These are phyloP conservation scores for Leccinum broughii DNA, from an alignment of 768 basidiomycete genomes.

Conservation along the genomic window DNA sequence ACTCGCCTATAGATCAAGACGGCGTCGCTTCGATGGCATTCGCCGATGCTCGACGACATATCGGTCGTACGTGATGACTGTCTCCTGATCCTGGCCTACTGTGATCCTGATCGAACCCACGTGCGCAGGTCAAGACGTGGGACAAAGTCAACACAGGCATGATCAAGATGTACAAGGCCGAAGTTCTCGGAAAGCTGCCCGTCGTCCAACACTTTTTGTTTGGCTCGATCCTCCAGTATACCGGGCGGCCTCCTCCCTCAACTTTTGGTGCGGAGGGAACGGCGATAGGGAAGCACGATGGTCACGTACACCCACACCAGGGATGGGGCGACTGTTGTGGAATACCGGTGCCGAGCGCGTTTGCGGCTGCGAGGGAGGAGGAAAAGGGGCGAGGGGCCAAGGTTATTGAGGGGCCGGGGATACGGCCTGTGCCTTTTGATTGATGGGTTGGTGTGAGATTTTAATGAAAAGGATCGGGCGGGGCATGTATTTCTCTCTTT, in stretches of 20 bases:
- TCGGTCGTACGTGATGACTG: slow-evolving; percentile 56
- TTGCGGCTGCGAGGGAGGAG: slow-evolving; percentile 60
- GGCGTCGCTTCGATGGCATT: slow-evolving; percentile 95
- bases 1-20: slow-evolving; percentile 74
- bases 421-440: slow-evolving; percentile 81
- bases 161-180: slow-evolving; percentile 97
- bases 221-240: slow-evolving; percentile 73
- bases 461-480: too few relatives aligned
- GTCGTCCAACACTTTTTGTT: slow-evolving; percentile 97
- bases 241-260: slow-evolving; percentile 51
- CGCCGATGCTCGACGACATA: slow-evolving; percentile 98
- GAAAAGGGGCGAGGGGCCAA: slow-evolving; percentile 38
- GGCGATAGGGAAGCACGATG: slow-evolving; percentile 8
- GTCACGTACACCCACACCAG: slow-evolving; percentile 42
- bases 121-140: slow-evolving; percentile 80
- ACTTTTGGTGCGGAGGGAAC: slow-evolving; percentile 21
- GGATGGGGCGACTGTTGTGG: slow-evolving; percentile 94
- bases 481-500: too few relatives aligned
- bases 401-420: slow-evolving; percentile 57
- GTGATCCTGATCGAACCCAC: background rate
- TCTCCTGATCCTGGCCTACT: background rate
- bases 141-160: slow-evolving; percentile 95
- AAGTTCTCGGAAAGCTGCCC: slow-evolving; percentile 93
- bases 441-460: slow-evolving; percentile 30
- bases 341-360: slow-evolving; percentile 80